Percentiles rank a stretch among this genome's conserved stretches.
phyloP scores from a whole-genome alignment of 768 basidiomycete species.

The Phanerochaete carnosa region DNA sequence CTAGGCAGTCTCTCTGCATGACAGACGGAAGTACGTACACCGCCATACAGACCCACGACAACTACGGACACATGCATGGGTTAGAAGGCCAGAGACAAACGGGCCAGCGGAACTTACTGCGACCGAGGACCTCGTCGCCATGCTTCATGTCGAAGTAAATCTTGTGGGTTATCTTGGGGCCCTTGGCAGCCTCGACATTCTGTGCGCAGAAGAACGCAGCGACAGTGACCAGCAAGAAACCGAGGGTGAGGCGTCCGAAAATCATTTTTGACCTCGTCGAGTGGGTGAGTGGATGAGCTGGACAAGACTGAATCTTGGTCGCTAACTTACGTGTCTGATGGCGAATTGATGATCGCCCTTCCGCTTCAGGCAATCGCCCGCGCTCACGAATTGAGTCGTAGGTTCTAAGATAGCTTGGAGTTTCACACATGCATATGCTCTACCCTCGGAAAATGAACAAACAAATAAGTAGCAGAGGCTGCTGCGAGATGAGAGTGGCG shows the following conservation, averaged over 20 bases:
- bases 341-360: neutral
- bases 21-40: constrained; percentile 41
- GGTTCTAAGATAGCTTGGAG: too few relatives aligned
- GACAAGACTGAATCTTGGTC: constrained; percentile 7
- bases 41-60: constrained; percentile 86
- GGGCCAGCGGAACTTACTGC: constrained; percentile 46
- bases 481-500: too few relatives aligned
- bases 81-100: neutral
- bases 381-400: too few relatives aligned
- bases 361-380: too few relatives aligned
- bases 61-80: constrained; percentile 39
- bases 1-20: neutral
- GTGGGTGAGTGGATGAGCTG: constrained; percentile 2
- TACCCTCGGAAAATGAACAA: too few relatives aligned
- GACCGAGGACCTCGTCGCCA: constrained; percentile 82
- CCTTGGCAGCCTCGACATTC: constrained; percentile 77
- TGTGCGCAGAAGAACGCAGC: constrained; percentile 70
- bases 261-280: constrained; percentile 33
- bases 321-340: neutral
- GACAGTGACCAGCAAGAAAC: constrained; percentile 58
- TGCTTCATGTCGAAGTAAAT: constrained; percentile 95
- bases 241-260: constrained; percentile 61
- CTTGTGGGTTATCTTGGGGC: constrained; percentile 88
- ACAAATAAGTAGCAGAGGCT: too few relatives aligned
- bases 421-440: too few relatives aligned